These are phyloP conservation scores for Tetrapyrgos nigripes DNA, from an alignment of 1,284 basidiomycete genomes.

Conservation along the genomic window DNA sequence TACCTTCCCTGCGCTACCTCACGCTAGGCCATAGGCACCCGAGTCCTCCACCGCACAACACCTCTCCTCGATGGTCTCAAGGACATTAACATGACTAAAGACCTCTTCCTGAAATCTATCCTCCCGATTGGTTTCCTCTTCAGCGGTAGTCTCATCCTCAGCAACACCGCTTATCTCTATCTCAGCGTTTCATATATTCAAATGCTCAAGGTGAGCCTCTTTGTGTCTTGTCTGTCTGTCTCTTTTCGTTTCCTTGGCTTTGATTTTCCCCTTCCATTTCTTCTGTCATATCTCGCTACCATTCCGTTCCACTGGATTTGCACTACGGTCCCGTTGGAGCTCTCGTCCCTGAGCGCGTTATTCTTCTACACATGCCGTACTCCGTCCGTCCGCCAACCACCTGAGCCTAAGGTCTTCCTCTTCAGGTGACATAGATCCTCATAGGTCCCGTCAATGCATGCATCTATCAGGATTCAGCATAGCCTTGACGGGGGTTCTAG, in stretches of 20 bases:
- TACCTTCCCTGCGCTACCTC: too few species aligned
- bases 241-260: background rate
- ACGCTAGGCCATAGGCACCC: slow-evolving; percentile 83
- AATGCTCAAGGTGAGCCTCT: slow-evolving; percentile 88
- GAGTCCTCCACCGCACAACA: slow-evolving; percentile 89
- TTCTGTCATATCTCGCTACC: background rate
- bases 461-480: too few species aligned
- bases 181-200: slow-evolving; percentile 95
- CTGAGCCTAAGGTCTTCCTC: too few species aligned
- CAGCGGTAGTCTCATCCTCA: slow-evolving; percentile 90
- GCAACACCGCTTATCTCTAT: slow-evolving; percentile 94
- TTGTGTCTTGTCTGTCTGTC: background rate
- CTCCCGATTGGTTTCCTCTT: slow-evolving; percentile 94
- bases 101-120: slow-evolving; percentile 87
- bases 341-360: background rate
- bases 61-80: slow-evolving; percentile 88
- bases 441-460: too few species aligned
- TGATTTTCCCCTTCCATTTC: background rate
- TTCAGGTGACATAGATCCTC: too few species aligned
- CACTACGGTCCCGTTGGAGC: background rate
- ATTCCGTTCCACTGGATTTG: background rate
- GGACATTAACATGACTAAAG: slow-evolving; percentile 86
- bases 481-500: too few species aligned
- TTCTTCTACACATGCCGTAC: slow-evolving; percentile 8
- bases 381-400: too few species aligned